These are phyloP conservation scores for Setaria italica DNA, from an alignment of 202 grass and related monocot species.

Conservation along the genomic window DNA sequence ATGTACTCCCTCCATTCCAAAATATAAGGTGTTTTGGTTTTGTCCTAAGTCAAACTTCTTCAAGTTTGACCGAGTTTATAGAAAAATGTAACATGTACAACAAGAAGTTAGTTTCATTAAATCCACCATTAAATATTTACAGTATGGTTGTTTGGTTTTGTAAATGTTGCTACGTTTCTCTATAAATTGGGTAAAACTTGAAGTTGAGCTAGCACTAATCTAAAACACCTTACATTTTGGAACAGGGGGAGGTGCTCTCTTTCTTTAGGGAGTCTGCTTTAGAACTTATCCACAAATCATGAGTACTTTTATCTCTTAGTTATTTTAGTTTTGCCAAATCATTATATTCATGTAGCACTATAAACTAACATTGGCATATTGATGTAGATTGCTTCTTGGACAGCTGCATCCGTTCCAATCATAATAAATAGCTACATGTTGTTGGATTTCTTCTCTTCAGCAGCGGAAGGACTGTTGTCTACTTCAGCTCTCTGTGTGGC, in stretches of 20 bases:
- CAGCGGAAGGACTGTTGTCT: slow-evolving; percentile 48
- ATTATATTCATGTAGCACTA: not conserved
- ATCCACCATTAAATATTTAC: too few species aligned
- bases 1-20: too few species aligned
- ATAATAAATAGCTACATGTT: slow-evolving; percentile 75
- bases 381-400: slow-evolving; percentile 70
- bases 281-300: not conserved
- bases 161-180: not conserved
- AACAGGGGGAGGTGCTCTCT: not conserved
- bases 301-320: not conserved
- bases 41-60: not conserved
- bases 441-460: slow-evolving; percentile 77
- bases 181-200: not conserved
- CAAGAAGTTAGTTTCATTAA: too few species aligned
- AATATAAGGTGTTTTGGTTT: too few species aligned
- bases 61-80: not conserved
- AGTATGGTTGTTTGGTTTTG: too few species aligned
- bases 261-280: not conserved
- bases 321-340: not conserved
- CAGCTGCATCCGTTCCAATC: slow-evolving; percentile 61
- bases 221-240: not conserved
- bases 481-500: slow-evolving; percentile 46
- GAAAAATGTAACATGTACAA: too few species aligned
- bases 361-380: not conserved
- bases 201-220: not conserved